Base-by-base conservation (phyloP, 2,329 filamentous ascomycete genomes). In the Fusarium hainanense region DNA sequence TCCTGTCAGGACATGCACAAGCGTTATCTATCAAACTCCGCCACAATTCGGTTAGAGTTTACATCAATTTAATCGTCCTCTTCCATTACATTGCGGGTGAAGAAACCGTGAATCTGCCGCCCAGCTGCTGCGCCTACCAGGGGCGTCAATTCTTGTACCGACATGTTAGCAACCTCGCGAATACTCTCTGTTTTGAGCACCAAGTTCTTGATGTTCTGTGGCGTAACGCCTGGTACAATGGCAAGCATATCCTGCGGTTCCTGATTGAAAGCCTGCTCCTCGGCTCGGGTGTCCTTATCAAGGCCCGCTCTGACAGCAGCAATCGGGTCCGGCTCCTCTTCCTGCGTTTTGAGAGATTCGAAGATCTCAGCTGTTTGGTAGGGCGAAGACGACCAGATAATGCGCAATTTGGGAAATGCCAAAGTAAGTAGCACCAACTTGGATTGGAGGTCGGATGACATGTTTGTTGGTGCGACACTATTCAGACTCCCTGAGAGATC, bases 281-380 rank as follows among this genome's bases (percentile, higher is more conserved):
- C 90, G 4, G 85, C 87, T 75, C 82, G 85, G 77, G 88, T 84
- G 60, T 81, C 80, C 68, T 77, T 78, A 60, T 82, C 71, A 84
- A 99, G 83, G 0, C 96, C 96, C 4, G 94, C 88, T 63, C 92
- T 89, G 10, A 97, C 94, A 0, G 96, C 96, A 5, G 89, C 89
- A 37, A 97, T 86, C 2, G 96, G 96, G 78, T 99, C 94, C 0
- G 96, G 96, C 80, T 99, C 96, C 5, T 90, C 85, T 73, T 95
- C 92, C 74, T 94, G 91, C 71, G 93, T 92, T 83, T 99, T 99
- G 57, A 99, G 87, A 71, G 93, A 91, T 74, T 94, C 91, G 78
- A 99, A 98, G 67, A 99, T 98, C 82, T 98, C 94, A 2, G 96
- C 96, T 1, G 96, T 98, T 79, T 99, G 94, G 77, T 97, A 97